A percentile compares a stretch with the other conserved stretches of the same genome.
These are phyloP conservation scores for Apiospora phragmitis DNA, from an alignment of 2,329 filamentous ascomycete species.

Conservation along the genomic window DNA sequence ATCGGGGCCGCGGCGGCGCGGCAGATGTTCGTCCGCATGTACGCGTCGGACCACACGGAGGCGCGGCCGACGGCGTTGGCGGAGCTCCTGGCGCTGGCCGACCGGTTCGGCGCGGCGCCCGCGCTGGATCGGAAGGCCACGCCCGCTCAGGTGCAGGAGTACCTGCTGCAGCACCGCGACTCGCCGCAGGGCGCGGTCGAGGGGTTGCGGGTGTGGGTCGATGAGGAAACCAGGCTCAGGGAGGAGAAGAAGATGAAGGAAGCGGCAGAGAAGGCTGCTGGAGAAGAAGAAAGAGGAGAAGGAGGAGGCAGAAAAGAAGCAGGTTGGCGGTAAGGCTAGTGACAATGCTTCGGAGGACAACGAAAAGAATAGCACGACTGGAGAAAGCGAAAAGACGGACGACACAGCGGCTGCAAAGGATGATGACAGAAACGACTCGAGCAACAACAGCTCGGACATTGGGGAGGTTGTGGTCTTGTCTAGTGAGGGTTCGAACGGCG, in stretches of 20 bases:
- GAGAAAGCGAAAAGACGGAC: neutral
- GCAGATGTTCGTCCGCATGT: constrained; percentile 50
- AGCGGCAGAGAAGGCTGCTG: neutral
- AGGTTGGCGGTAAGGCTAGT: neutral
- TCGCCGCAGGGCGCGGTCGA: neutral
- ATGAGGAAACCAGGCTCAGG: neutral
- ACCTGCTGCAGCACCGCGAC: constrained; percentile 40
- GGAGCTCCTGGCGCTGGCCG: constrained; percentile 44
- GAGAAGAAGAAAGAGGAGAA: neutral
- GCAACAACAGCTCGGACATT: neutral
- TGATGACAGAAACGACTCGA: neutral
- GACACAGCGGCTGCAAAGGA: neutral
- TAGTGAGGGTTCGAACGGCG: neutral
- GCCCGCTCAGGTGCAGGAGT: constrained; percentile 51
- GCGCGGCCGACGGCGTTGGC: constrained; percentile 16
- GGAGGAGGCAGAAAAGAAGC: neutral
- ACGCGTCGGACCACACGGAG: constrained; percentile 32
- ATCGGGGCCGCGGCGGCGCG: constrained; percentile 44
- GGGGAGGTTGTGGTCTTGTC: neutral
- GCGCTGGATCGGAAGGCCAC: constrained; percentile 49
- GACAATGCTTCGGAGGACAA: neutral
- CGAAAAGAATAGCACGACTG: neutral
- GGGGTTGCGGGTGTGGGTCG: neutral
- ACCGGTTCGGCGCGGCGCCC: constrained; percentile 50
- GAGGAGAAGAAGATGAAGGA: neutral